These are phyloP conservation scores for Botryotinia narcissicola DNA, from an alignment of 2,329 filamentous ascomycete genomes.

Conservation along the genomic window DNA sequence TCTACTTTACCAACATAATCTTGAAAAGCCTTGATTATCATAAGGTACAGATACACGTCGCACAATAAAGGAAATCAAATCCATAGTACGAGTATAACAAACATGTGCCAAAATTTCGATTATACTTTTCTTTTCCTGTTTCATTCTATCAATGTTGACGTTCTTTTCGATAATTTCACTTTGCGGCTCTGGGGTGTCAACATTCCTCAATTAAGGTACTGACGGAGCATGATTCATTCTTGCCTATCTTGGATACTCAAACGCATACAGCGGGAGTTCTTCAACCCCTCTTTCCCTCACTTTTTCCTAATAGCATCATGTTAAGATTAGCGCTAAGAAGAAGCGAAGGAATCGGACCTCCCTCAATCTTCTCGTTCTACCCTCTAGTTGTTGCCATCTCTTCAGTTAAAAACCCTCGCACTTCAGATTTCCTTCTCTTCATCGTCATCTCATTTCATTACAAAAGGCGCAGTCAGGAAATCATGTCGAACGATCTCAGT, in stretches of 20 bases:
- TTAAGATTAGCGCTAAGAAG: not conserved
- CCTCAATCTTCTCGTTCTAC: not conserved
- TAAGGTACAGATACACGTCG: not conserved
- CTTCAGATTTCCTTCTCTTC: not conserved
- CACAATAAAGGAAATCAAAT: not conserved
- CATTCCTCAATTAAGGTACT: not conserved
- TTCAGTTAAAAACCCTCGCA: not conserved
- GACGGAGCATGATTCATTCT: not conserved
- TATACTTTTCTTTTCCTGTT: not conserved
- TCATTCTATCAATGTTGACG: not conserved
- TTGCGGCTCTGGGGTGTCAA: not conserved
- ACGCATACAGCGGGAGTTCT: too few relatives aligned
- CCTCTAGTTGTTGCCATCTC: not conserved
- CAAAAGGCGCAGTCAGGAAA: not conserved
- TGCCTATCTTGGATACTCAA: not conserved
- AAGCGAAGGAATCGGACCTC: not conserved
- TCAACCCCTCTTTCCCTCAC: not conserved
- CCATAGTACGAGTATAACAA: constrained; percentile 7
- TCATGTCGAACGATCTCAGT: not conserved
- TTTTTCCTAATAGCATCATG: not conserved
- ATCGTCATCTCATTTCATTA: not conserved
- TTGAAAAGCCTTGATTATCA: not conserved
- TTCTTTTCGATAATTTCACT: not conserved
- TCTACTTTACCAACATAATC: not conserved
- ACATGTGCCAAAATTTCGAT: not conserved